Percentiles rank a stretch among this genome's conserved stretches.
Evolutionary conservation across 2,329 filamentous ascomycete species (phyloP).

Genomic region (Colletotrichum costaricense): DNA sequence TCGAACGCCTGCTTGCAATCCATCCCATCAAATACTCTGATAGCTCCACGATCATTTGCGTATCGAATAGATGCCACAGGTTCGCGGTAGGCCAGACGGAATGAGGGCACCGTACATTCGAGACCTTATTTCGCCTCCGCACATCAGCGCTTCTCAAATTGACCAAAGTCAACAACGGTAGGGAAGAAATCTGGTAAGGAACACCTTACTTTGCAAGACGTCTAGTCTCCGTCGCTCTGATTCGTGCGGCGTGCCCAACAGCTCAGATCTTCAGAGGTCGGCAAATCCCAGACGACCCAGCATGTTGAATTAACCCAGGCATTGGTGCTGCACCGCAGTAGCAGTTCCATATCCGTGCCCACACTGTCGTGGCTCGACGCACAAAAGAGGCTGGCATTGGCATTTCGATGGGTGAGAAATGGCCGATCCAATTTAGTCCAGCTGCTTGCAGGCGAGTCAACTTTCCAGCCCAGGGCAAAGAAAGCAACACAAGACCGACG

Average conservation of each 20-base stretch:
- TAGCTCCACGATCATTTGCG: slow-evolving; percentile 23
- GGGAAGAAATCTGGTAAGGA: background rate
- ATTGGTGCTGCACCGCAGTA: background rate
- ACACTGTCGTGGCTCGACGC: background rate
- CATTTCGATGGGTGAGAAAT: slow-evolving; percentile 13
- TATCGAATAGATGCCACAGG: slow-evolving; percentile 21
- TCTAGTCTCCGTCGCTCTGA: background rate
- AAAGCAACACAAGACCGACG: slow-evolving; percentile 1
- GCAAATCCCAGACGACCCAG: background rate
- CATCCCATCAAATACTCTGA: background rate
- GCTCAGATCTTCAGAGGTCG: background rate
- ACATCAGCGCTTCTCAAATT: background rate
- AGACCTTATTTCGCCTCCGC: background rate
- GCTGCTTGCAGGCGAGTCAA: background rate
- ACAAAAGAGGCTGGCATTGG: slow-evolving; percentile 6
- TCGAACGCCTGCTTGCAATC: background rate
- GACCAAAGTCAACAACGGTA: background rate
- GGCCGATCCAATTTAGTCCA: background rate
- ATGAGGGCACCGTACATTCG: background rate
- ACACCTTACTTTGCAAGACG: background rate
- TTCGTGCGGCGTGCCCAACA: background rate
- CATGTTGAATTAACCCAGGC: background rate
- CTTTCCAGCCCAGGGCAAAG: slow-evolving; percentile 6
- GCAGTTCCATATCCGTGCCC: slow-evolving; percentile 8
- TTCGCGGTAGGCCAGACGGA: slow-evolving; percentile 8